These are phyloP conservation scores for Primulina tabacum DNA, from an alignment of 257 asterid genomes.

Conservation along the genomic window DNA sequence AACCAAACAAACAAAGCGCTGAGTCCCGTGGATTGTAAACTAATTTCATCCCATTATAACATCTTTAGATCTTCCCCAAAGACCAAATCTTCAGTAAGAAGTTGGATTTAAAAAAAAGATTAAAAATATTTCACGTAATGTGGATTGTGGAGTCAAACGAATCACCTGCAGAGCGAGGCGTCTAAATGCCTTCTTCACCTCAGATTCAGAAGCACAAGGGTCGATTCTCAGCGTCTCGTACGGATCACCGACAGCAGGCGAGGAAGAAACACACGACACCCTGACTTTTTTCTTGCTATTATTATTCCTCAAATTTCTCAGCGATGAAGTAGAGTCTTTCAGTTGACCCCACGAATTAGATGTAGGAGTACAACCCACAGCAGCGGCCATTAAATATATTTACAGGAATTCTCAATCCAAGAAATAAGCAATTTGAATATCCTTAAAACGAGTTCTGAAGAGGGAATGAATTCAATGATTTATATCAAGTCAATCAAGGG, in stretches of 20 bases:
- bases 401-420: no score
- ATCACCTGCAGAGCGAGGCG: conserved; percentile 80
- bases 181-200: conserved; percentile 82
- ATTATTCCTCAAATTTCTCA: conserved; percentile 28
- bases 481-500: no score
- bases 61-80: background rate
- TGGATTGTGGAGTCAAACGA: background rate
- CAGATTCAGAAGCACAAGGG: conserved; percentile 80
- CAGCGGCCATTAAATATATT: conserved; percentile 41
- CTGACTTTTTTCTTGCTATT: conserved; percentile 27
- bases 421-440: no score
- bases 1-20: no score
- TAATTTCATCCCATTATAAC: no score
- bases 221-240: conserved; percentile 68
- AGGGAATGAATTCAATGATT: no score
- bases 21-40: no score
- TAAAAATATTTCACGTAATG: background rate
- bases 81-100: background rate
- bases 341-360: conserved; percentile 42
- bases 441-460: no score
- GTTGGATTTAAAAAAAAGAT: no score
- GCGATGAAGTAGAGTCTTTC: conserved; percentile 22
- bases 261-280: conserved; percentile 54
- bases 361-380: conserved; percentile 48
- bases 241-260: conserved; percentile 53